phyloP scores from a whole-genome alignment of 768 basidiomycete genomes.

The Boletus sp. region DNA sequence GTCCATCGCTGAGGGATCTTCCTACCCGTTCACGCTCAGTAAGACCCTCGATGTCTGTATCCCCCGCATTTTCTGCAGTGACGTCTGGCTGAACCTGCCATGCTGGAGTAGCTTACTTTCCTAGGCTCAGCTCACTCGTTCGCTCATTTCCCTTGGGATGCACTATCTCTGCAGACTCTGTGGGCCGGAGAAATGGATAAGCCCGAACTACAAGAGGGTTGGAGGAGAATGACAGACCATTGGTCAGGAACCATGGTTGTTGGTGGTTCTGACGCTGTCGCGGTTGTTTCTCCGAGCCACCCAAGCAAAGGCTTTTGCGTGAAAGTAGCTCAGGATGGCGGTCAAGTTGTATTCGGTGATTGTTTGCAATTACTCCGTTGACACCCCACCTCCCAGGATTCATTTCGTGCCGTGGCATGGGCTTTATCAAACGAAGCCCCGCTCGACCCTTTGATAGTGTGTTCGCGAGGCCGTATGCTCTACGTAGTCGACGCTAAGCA shows the following conservation, averaged over 20 bases:
- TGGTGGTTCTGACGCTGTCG: conserved; percentile 38
- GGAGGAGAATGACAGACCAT: conserved; percentile 45
- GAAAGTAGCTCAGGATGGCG: conserved; percentile 32
- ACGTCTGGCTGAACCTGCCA: conserved; percentile 9
- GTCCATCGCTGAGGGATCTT: conserved; percentile 2
- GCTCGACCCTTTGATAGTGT: conserved; percentile 58
- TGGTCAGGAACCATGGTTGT: conserved; percentile 56
- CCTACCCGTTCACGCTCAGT: conserved; percentile 41
- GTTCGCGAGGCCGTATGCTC: conserved; percentile 52
- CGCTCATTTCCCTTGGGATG: conserved; percentile 46
- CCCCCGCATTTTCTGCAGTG: conserved; percentile 2
- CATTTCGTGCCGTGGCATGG: conserved; percentile 52
- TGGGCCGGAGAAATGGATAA: conserved; percentile 36
- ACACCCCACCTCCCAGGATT: conserved; percentile 16
- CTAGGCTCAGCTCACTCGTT: conserved; percentile 34
- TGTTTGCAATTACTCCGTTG: background rate
- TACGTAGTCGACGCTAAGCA: conserved; percentile 52
- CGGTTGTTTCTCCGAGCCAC: conserved; percentile 35
- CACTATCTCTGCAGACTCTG: conserved; percentile 37
- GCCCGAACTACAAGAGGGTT: conserved; percentile 35
- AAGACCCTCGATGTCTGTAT: conserved; percentile 46
- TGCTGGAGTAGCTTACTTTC: conserved; percentile 31
- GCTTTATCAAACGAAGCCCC: conserved; percentile 44
- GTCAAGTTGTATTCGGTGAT: conserved; percentile 14
- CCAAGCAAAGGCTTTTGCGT: conserved; percentile 29